phyloP scores from a whole-genome alignment of 768 basidiomycete species.

The Krasilnikovozyma curviuscula region DNA sequence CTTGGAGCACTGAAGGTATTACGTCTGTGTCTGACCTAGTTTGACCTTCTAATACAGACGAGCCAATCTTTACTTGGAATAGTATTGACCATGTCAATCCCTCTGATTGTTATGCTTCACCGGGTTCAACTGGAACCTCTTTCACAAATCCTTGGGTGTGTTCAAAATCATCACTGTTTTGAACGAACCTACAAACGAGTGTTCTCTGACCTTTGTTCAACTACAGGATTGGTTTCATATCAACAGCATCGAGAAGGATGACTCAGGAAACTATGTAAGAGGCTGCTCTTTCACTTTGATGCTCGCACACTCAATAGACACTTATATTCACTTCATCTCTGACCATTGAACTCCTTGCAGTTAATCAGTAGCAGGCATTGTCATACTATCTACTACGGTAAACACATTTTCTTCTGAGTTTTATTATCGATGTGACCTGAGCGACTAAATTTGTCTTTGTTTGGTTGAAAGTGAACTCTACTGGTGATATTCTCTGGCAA shows the following conservation, averaged over 20 bases:
- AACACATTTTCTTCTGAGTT: too few species aligned
- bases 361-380: slow-evolving; percentile 19
- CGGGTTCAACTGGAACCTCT: slow-evolving; percentile 12
- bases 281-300: background rate
- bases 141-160: background rate
- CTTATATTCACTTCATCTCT: background rate
- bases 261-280: too few species aligned
- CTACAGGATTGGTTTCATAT: slow-evolving; percentile 19
- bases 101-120: slow-evolving; percentile 13
- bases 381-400: slow-evolving; percentile 18
- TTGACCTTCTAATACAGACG: slow-evolving; percentile 2
- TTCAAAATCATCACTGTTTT: too few species aligned
- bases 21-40: background rate
- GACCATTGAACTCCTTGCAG: background rate
- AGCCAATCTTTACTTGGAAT: slow-evolving; percentile 19
- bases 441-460: too few species aligned
- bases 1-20: background rate
- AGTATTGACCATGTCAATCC: slow-evolving; percentile 17
- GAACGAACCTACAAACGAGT: too few species aligned
- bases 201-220: too few species aligned
- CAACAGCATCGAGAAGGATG: slow-evolving; percentile 15
- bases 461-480: too few species aligned
- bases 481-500: slow-evolving; percentile 17
- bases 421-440: too few species aligned
- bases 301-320: background rate